Percentiles rank a stretch among this genome's conserved stretches.
Evolutionary conservation across 2,329 filamentous ascomycete species (phyloP).

Genomic region (Apiospora koreana): DNA sequence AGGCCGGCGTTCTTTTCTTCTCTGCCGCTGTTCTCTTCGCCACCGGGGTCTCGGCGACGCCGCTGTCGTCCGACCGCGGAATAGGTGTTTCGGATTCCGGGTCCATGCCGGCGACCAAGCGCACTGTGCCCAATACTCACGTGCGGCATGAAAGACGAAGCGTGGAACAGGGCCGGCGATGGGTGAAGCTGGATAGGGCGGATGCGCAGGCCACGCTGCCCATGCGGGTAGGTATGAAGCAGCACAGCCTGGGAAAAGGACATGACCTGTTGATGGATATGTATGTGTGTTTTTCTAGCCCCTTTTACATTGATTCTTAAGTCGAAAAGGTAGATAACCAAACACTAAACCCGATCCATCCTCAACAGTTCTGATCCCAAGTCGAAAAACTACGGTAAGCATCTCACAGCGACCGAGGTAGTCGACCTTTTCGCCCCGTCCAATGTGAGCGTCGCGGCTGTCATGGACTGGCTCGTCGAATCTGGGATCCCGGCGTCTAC

Average conservation of each 20-base stretch:
- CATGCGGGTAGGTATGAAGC: conserved; percentile 29
- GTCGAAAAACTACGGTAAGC: conserved; percentile 41
- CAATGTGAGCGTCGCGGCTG: conserved; percentile 32
- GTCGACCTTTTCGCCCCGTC: conserved; percentile 40
- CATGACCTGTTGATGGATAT: conserved; percentile 30
- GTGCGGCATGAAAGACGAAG: conserved; percentile 26
- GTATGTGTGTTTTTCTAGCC: conserved; percentile 22
- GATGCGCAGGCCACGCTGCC: conserved; percentile 23
- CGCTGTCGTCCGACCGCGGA: background rate
- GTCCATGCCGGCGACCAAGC: background rate
- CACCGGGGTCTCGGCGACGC: background rate
- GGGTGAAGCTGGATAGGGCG: conserved; percentile 25
- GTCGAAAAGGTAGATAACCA: background rate
- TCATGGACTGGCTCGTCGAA: conserved; percentile 39
- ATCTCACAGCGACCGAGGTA: conserved; percentile 38
- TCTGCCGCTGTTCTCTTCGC: background rate
- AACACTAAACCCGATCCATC: background rate
- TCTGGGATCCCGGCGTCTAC: conserved; percentile 31
- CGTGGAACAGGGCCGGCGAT: conserved; percentile 20
- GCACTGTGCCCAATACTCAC: conserved; percentile 22
- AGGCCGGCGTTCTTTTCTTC: background rate
- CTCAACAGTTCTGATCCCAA: conserved; percentile 33
- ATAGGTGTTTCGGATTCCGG: background rate
- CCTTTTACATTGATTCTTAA: background rate
- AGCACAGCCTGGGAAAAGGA: conserved; percentile 26